Evolutionary conservation across 2,329 filamentous ascomycete species (phyloP), one percentile per base, ranked within the genome.

Genomic region (Emergomyces orientalis): DNA sequence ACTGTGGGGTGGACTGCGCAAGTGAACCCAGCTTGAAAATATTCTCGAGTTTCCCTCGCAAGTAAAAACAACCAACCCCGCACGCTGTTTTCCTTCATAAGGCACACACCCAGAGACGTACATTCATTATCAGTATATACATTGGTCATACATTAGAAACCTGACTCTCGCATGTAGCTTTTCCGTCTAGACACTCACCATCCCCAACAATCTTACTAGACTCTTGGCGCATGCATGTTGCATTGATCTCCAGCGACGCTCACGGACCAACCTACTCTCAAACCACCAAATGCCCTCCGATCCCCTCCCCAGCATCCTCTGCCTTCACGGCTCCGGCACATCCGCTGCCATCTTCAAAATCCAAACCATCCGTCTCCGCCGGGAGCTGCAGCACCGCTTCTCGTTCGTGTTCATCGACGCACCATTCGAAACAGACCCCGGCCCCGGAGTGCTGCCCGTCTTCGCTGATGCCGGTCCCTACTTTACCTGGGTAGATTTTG

Each of bases 301-400:
- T 17, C 63, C 71, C 64, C 77, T 81, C 34, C 88, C 88, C 3
- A 86, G 88, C 64, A 85, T 92, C 67, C 86, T 92, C 68, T 91
- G 88, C 75, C 84, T 92, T 19, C 89, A 91, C 73, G 89, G 89
- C 72, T 88, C 88, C 69, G 89, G 89, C 65, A 85, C 87, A 67
- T 91, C 88, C 69, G 85, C 81, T 22, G 71, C 80, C 52, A 84
- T 91, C 73, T 91, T 91, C 77, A 78, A 81, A 64, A 73, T 82
- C 11, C 89, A 92, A 76, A 84, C 85, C 67, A 88, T 88, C 65
- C 77, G 77, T 4, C 74, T 85, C 9, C 76, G 78, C 61, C 71
- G 73, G 57, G 71, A 76, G 62, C 81, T 90, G 0, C 71, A 75
- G 52, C 72, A 80, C 8, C 75, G 81, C 56, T 90, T 91, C 73